A percentile compares a stretch with the other conserved stretches of the same genome.
These are phyloP conservation scores for Chlorella sp. DNA, from an alignment of 139 green algal genomes.

Conservation along the genomic window DNA sequence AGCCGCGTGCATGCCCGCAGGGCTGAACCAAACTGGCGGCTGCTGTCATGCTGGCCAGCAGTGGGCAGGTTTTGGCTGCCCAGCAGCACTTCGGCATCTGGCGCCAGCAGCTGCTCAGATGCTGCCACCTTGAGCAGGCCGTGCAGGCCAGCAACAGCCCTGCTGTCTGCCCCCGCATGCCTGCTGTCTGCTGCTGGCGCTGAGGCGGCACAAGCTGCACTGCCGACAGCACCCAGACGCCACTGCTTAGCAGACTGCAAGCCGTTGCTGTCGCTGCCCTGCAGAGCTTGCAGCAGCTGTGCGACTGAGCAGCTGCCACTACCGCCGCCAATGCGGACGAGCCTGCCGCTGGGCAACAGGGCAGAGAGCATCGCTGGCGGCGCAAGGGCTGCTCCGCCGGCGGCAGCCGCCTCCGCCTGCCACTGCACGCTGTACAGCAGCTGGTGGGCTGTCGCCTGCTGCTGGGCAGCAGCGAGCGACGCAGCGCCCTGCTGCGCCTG, in stretches of 20 bases:
- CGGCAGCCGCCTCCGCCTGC: neutral
- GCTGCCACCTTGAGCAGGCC: slow-evolving; percentile 23
- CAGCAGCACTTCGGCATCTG: neutral
- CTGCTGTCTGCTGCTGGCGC: neutral
- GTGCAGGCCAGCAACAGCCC: neutral
- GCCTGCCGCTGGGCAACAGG: neutral
- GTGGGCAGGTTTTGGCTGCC: too few species aligned
- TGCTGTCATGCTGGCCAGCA: neutral
- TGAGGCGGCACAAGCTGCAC: neutral
- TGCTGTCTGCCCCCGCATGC: neutral
- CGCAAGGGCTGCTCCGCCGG: neutral
- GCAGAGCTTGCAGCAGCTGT: slow-evolving; percentile 1
- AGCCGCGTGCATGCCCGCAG: neutral
- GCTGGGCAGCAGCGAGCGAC: neutral
- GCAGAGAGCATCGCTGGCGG: neutral
- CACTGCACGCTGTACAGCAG: slow-evolving; percentile 13
- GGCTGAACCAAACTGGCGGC: neutral
- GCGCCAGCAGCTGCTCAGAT: neutral
- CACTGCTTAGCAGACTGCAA: neutral
- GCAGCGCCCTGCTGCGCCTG: neutral
- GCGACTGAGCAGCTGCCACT: neutral
- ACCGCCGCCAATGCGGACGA: neutral
- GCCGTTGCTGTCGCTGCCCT: neutral
- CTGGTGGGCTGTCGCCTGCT: neutral
- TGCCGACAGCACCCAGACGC: neutral